Percentiles rank a stretch among this genome's conserved stretches.
Evolutionary conservation across 495 filamentous ascomycete species (phyloP).

Genomic region (Cercophora sp.): DNA sequence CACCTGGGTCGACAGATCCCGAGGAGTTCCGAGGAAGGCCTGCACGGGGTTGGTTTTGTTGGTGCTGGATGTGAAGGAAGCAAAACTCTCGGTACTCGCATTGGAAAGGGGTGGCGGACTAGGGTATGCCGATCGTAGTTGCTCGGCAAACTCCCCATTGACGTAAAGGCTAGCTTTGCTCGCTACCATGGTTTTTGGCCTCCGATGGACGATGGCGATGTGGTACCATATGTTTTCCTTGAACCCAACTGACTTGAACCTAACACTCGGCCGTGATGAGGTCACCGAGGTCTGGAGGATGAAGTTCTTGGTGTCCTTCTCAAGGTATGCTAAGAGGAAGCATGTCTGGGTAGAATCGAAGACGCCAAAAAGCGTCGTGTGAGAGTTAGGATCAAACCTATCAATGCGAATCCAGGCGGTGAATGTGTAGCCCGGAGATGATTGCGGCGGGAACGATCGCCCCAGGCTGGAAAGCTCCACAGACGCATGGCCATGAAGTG

Average conservation of each 20-base stretch:
- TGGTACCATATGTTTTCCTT: slow-evolving; percentile 82
- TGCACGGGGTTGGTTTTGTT: slow-evolving; percentile 66
- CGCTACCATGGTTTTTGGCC: slow-evolving; percentile 66
- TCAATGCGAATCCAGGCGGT: slow-evolving; percentile 84
- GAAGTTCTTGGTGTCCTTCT: slow-evolving; percentile 90
- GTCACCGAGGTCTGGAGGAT: slow-evolving; percentile 94
- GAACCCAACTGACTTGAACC: slow-evolving; percentile 82
- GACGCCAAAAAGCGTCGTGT: slow-evolving; percentile 93
- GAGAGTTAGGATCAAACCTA: slow-evolving; percentile 73
- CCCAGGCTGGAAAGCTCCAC: slow-evolving; percentile 82
- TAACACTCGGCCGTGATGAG: slow-evolving; percentile 79
- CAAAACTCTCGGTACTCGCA: slow-evolving; percentile 56
- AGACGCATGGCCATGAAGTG: slow-evolving; percentile 78
- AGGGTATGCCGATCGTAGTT: slow-evolving; percentile 85
- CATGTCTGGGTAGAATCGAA: slow-evolving; percentile 91
- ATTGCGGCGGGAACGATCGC: slow-evolving; percentile 70
- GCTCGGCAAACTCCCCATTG: slow-evolving; percentile 89
- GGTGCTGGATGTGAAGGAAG: slow-evolving; percentile 53
- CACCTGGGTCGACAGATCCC: slow-evolving; percentile 77
- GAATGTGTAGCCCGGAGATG: slow-evolving; percentile 79
- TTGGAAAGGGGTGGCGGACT: slow-evolving; percentile 59
- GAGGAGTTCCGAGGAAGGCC: slow-evolving; percentile 89
- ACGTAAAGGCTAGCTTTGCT: slow-evolving; percentile 87
- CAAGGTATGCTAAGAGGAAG: slow-evolving; percentile 89
- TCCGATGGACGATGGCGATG: slow-evolving; percentile 77